A percentile compares a stretch with the other conserved stretches of the same genome.
Evolutionary conservation across 2,329 filamentous ascomycete genomes (phyloP).

Genomic region (Fusarium duplospermum): DNA sequence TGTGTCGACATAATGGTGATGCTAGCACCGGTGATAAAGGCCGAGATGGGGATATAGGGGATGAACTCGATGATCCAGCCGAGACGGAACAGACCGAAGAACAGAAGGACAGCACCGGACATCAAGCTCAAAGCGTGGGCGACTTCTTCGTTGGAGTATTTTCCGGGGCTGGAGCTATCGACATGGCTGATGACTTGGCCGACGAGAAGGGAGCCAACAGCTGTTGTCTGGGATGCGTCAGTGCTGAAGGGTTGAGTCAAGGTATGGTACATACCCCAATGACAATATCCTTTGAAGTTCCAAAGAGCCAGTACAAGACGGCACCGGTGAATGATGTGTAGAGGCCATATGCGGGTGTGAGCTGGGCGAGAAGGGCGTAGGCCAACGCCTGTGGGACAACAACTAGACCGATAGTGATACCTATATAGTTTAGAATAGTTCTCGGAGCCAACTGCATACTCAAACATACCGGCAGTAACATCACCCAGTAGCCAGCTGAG

Average conservation of each 20-base stretch:
- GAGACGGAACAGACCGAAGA: constrained; percentile 58
- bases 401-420: constrained; percentile 69
- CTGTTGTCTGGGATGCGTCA: constrained; percentile 61
- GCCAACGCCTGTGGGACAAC: constrained; percentile 86
- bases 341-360: constrained; percentile 77
- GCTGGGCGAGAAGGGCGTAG: constrained; percentile 77
- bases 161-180: constrained; percentile 47
- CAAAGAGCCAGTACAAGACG: constrained; percentile 84
- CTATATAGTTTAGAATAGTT: constrained; percentile 47
- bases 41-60: constrained; percentile 61
- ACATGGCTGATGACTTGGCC: constrained; percentile 59
- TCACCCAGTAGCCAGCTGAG: constrained; percentile 79
- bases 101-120: constrained; percentile 57
- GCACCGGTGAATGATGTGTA: constrained; percentile 88
- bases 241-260: background rate
- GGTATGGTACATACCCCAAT: constrained; percentile 65
- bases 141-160: constrained; percentile 54
- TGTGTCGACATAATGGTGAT: constrained; percentile 64
- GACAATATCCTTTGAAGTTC: constrained; percentile 86
- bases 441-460: constrained; percentile 54
- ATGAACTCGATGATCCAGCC: constrained; percentile 66
- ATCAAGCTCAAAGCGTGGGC: constrained; percentile 59
- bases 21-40: constrained; percentile 63
- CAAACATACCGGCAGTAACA: constrained; percentile 71
- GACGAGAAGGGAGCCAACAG: constrained; percentile 63